phyloP scores from a whole-genome alignment of 2,329 filamentous ascomycete genomes.

The Phialophora macrospora region DNA sequence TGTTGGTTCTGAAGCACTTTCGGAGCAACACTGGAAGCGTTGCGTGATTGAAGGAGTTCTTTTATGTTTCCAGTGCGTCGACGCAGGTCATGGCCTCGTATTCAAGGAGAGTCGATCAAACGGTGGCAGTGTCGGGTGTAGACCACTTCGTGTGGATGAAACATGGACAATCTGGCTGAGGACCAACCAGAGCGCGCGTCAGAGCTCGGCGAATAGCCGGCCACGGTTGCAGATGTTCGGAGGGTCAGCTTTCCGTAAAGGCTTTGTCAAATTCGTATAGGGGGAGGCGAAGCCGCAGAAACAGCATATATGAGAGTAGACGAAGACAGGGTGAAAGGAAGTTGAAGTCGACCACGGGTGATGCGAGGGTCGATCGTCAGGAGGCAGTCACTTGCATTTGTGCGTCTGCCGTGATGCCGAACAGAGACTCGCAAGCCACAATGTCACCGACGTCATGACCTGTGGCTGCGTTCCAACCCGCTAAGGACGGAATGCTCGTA shows the following conservation, averaged over 20 bases:
- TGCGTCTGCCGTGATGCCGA: conserved; percentile 3
- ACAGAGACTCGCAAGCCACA: conserved; percentile 3
- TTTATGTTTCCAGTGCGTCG: conserved; percentile 28
- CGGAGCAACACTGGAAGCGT: conserved; percentile 4
- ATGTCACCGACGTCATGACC: background rate
- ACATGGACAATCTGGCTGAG: conserved; percentile 33
- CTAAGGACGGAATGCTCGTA: background rate
- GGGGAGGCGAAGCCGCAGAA: conserved; percentile 5
- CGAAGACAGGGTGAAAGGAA: background rate
- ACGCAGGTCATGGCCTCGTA: conserved; percentile 24
- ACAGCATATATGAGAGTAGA: background rate
- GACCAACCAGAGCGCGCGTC: conserved; percentile 34
- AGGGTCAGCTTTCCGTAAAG: conserved; percentile 27
- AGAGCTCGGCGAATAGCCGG: conserved; percentile 24
- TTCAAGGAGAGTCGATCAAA: conserved; percentile 36
- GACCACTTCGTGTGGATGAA: conserved; percentile 31
- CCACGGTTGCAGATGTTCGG: conserved; percentile 23
- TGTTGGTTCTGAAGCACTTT: conserved; percentile 4
- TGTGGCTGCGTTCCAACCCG: background rate
- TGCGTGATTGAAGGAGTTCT: conserved; percentile 21
- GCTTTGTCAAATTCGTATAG: conserved; percentile 8
- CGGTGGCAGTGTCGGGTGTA: conserved; percentile 35
- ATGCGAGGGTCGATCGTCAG: conserved; percentile 1
- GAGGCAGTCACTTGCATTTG: conserved; percentile 9
- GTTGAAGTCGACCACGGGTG: background rate